Percentiles rank a stretch among this genome's conserved stretches.
phyloP scores from a whole-genome alignment of 306 rosid genomes.

The Benincasa hispida region DNA sequence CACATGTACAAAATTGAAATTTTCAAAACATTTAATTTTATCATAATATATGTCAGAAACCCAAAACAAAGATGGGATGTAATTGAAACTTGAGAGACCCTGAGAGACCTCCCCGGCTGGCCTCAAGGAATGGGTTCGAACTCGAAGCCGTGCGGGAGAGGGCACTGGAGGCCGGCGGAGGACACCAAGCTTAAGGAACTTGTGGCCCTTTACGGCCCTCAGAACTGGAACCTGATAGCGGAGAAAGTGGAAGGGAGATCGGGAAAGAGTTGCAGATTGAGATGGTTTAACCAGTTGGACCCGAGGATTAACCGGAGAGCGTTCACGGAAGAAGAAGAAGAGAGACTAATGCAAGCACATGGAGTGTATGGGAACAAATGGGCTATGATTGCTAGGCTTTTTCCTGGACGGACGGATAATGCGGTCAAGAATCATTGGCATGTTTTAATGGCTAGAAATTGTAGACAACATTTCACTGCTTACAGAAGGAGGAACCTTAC shows the following conservation, averaged over 20 bases:
- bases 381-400: conserved; percentile 94
- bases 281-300: conserved; percentile 96
- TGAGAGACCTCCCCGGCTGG: no score
- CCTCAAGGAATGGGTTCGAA: neutral
- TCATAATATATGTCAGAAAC: no score
- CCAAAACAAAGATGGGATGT: no score
- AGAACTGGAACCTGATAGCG: conserved; percentile 95
- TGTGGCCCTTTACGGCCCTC: conserved; percentile 86
- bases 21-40: no score
- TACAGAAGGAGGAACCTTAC: conserved; percentile 57
- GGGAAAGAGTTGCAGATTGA: conserved; percentile 86
- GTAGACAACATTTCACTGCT: conserved; percentile 76
- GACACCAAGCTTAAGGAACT: conserved; percentile 87
- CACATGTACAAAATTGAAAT: no score
- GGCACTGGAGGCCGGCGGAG: conserved; percentile 99
- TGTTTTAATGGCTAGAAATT: conserved; percentile 92
- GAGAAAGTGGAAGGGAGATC: conserved; percentile 93
- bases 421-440: conserved; percentile 98
- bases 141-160: conserved; percentile 74
- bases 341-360: conserved; percentile 83
- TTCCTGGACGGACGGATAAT: conserved; percentile 94
- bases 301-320: conserved; percentile 88
- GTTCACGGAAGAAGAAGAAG: conserved; percentile 81
- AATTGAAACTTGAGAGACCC: no score
- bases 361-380: conserved; percentile 89